phyloP scores from a whole-genome alignment of 306 rosid species.

The Geum urbanum region DNA sequence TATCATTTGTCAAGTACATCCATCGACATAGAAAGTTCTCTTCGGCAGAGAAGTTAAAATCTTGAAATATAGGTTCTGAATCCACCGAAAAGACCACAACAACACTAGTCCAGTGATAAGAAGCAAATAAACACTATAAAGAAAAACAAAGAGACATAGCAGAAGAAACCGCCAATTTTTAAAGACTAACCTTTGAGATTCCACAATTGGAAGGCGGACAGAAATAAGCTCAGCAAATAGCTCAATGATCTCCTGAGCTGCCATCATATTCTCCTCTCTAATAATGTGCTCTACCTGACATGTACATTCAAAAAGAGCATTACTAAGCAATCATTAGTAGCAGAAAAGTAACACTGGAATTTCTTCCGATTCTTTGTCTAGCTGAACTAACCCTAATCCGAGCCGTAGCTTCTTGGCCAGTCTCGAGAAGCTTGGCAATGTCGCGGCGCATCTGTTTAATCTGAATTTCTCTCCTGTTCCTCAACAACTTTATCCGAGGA shows the following conservation, averaged over 20 bases:
- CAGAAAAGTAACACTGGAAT: not conserved
- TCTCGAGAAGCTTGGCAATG: conserved; percentile 94
- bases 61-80: not conserved
- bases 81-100: not conserved
- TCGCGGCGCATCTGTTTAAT: conserved; percentile 90
- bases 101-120: not conserved
- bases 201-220: conserved; percentile 88
- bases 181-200: conserved; percentile 62
- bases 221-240: conserved; percentile 75
- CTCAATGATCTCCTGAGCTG: conserved; percentile 92
- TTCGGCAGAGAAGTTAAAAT: not conserved
- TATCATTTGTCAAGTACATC: too few relatives aligned
- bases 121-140: too few relatives aligned
- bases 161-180: not conserved
- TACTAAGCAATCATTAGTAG: not conserved
- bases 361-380: not conserved
- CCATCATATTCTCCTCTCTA: conserved; percentile 97
- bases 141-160: not conserved
- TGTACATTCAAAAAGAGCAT: conserved; percentile 5
- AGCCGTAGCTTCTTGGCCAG: conserved; percentile 99
- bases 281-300: conserved; percentile 89
- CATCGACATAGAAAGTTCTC: not conserved
- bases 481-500: conserved; percentile 85
- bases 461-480: conserved; percentile 88
- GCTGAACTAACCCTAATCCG: conserved; percentile 61